These are phyloP conservation scores for Kazachstania martiniae DNA, from an alignment of 805 yeast species.

Conservation along the genomic window DNA sequence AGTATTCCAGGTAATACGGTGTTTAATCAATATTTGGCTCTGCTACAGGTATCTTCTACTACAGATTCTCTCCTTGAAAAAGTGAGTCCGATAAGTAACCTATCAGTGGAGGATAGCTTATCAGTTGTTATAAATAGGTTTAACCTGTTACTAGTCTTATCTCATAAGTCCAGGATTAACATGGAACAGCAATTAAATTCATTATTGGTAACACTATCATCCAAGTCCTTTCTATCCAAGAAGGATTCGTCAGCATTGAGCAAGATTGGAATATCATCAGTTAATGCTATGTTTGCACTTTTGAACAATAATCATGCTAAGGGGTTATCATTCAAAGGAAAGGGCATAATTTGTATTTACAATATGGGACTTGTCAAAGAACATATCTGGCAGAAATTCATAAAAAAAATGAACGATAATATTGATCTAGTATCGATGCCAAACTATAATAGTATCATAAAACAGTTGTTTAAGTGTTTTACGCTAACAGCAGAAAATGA, in stretches of 20 bases:
- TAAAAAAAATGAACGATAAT: too few species aligned
- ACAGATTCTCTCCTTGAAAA: slow-evolving; percentile 14
- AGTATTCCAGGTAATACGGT: slow-evolving; percentile 4
- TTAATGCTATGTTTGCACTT: slow-evolving; percentile 6
- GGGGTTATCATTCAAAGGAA: slow-evolving; percentile 7
- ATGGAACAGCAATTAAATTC: slow-evolving; percentile 16
- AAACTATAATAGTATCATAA: too few species aligned
- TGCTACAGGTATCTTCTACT: slow-evolving; percentile 8
- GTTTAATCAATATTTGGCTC: slow-evolving; percentile 17
- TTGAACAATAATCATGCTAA: slow-evolving; percentile 7
- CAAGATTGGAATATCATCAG: slow-evolving; percentile 4
- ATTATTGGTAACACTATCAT: slow-evolving; percentile 12
- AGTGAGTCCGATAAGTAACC: slow-evolving; percentile 22
- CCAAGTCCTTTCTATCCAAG: slow-evolving; percentile 1
- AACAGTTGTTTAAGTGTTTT: too few species aligned
- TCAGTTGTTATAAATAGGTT: slow-evolving; percentile 21
- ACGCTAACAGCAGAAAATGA: too few species aligned
- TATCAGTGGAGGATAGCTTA: slow-evolving; percentile 9
- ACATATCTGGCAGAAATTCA: too few species aligned
- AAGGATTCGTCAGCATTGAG: slow-evolving; percentile 1
- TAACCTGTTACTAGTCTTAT: slow-evolving; percentile 17
- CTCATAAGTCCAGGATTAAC: slow-evolving; percentile 11
- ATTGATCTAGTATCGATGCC: too few species aligned
- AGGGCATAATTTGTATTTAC: neutral
- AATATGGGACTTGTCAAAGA: too few species aligned